Base-by-base conservation (phyloP, 805 yeast species). In the Torulaspora delbrueckii region DNA sequence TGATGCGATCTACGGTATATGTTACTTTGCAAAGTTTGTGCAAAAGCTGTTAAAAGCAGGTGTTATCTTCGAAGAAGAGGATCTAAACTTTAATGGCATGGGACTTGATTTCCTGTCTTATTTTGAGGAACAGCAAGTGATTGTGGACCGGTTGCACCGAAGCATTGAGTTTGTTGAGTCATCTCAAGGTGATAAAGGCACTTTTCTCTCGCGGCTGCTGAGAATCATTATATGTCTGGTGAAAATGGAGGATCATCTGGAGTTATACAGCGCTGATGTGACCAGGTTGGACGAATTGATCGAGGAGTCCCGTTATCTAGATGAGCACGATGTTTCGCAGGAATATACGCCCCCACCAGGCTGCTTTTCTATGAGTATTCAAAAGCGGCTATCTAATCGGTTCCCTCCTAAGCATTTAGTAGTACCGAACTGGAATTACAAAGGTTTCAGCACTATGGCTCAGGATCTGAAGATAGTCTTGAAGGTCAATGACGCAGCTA, bases 21-120 rank as follows among this genome's bases (percentile, higher is more conserved):
- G 79, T 40, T 76, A 75, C 55, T 75, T 77, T 62, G 76, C 82
- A 14, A 77, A 76, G 16, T 66, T 74, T 47, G 56, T 62, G 10
- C 66, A 72, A 12, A 62, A 64, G 7, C 66, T 81, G 30, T 79
- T 82, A 1, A 67, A 67, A 42, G 68, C 74, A 5, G 82, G 81
- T n/a, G 82, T 79, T 7, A 67, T 84, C 8, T 78, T 76, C 51
- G 88, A 84, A 57, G 93, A 83, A 56, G 93, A 85, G 58, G 95
- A 86, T 63, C 66, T 85, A 26, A 80, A 81, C 45, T 76, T 84
- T 1, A 77, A 82, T 53, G 71, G 73, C 10, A 78, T 82, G 81
- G 81, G 79, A 31, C 71, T 73, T 56, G 70, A 74, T 49, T 66
- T 73, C 31, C 67, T 69, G 2, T 55, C 67, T 52, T 42, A 41